phyloP scores from a whole-genome alignment of 306 rosid genomes.

The Trichosanthes truncata region DNA sequence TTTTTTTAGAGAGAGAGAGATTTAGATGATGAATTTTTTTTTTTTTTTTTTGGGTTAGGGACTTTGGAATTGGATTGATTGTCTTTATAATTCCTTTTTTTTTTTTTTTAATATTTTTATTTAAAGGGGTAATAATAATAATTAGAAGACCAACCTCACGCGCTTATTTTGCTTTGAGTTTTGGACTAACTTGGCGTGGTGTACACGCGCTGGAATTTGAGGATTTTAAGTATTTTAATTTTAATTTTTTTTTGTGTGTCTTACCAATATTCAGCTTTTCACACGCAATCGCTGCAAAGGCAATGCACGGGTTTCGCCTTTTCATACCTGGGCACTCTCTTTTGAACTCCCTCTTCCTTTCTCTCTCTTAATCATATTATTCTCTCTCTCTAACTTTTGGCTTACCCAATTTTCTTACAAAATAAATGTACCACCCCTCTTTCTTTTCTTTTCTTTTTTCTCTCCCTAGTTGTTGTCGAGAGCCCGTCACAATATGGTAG shows the following conservation, averaged over 20 bases:
- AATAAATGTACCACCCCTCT: no score
- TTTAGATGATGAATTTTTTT: neutral
- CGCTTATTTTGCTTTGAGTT: neutral
- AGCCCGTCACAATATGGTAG: no score
- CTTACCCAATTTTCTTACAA: neutral
- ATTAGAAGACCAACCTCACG: slow-evolving; percentile 12
- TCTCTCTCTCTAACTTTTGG: slow-evolving; percentile 20
- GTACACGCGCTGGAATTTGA: neutral
- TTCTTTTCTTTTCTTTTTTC: neutral
- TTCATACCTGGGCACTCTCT: slow-evolving; percentile 20
- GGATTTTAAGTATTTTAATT: no score
- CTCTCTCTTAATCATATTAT: slow-evolving; percentile 12
- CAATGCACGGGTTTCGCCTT: slow-evolving; percentile 64
- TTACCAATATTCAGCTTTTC: slow-evolving; percentile 55
- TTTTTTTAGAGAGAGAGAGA: neutral
- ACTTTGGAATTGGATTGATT: slow-evolving; percentile 35
- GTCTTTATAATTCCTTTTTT: slow-evolving; percentile 12
- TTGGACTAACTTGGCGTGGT: neutral
- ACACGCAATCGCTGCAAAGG: slow-evolving; percentile 69
- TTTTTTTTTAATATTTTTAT: neutral
- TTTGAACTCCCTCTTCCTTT: slow-evolving; percentile 22
- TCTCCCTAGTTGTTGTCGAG: no score
- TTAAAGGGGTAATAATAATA: neutral
- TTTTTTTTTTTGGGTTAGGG: neutral
- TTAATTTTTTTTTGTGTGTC: neutral